Percentiles rank a stretch among this genome's conserved stretches.
Conservation (phyloP, 352 stramenopile genomes). For the Globisporangium barbulae region DNA sequence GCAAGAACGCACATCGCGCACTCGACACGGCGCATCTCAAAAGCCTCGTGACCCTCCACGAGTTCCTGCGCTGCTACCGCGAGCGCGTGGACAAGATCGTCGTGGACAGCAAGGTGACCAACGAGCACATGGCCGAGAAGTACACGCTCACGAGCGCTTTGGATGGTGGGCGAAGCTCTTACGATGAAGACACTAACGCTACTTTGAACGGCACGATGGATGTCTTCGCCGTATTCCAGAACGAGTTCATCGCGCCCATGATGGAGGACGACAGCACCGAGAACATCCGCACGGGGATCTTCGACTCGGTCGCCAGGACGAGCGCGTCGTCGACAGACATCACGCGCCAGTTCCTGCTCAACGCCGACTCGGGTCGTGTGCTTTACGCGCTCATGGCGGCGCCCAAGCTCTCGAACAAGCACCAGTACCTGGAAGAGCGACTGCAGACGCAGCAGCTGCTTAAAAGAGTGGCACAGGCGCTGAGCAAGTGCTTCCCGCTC, state of each 20-base stretch:
- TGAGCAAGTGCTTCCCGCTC: constrained; percentile 26
- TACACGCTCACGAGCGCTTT: constrained; percentile 55
- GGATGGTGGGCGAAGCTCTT: not conserved
- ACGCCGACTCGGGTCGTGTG: constrained; percentile 27
- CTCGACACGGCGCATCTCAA: constrained; percentile 36
- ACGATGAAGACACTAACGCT: not conserved
- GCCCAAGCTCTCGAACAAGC: not conserved
- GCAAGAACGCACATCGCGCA: not conserved
- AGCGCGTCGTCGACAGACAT: constrained; percentile 12
- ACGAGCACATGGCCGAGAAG: constrained; percentile 34
- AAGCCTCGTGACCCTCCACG: constrained; percentile 40
- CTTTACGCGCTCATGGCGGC: constrained; percentile 22
- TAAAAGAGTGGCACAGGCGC: constrained; percentile 20
- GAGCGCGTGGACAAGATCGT: constrained; percentile 29
- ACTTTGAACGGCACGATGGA: constrained; percentile 23
- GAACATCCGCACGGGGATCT: constrained; percentile 12
- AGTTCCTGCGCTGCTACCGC: constrained; percentile 31
- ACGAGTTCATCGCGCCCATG: constrained; percentile 27
- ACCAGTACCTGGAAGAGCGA: constrained; percentile 15
- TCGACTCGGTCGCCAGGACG: constrained; percentile 9
- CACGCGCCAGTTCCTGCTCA: constrained; percentile 32
- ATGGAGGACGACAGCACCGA: constrained; percentile 27
- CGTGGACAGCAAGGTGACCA: constrained; percentile 25
- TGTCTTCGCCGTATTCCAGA: constrained; percentile 42
- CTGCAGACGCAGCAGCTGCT: constrained; percentile 24